Conservation (phyloP, 1,284 basidiomycete genomes). For the Cutaneotrichosporon sp. region DNA sequence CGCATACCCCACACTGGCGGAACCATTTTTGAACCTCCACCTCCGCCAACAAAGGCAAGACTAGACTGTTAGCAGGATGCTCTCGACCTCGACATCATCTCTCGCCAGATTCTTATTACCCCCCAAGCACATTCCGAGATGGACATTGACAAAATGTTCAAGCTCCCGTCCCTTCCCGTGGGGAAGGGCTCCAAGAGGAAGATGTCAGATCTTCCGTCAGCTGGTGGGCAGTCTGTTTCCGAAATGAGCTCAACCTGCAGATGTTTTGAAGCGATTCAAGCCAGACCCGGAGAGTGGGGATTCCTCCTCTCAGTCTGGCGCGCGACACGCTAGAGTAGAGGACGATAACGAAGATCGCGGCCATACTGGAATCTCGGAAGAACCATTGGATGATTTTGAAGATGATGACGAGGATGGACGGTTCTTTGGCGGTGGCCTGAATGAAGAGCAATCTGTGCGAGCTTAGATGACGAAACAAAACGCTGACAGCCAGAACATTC, state of each 20-base stretch:
- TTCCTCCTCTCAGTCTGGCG: too few relatives aligned
- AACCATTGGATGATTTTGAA: constrained; percentile 52
- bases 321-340: neutral
- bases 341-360: constrained; percentile 1
- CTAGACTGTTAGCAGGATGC: neutral
- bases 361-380: neutral
- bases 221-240: constrained; percentile 42
- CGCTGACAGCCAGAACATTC: constrained; percentile 46
- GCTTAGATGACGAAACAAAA: neutral
- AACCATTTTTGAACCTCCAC: constrained; percentile 2
- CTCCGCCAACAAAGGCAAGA: neutral
- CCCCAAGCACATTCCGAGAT: constrained; percentile 22
- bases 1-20: neutral
- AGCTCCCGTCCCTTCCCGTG: constrained; percentile 39
- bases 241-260: neutral
- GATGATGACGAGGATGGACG: constrained; percentile 87
- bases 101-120: neutral
- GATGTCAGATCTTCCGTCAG: constrained; percentile 75
- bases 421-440: constrained; percentile 89
- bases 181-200: constrained; percentile 67
- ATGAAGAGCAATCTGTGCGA: constrained; percentile 83
- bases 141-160: constrained; percentile 53
- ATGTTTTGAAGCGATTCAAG: constrained; percentile 23
- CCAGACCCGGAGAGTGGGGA: neutral
- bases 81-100: neutral